Percentiles rank a stretch among this genome's conserved stretches.
Conservation (phyloP, 2,329 filamentous ascomycete species). For the Neonectria hederae region DNA sequence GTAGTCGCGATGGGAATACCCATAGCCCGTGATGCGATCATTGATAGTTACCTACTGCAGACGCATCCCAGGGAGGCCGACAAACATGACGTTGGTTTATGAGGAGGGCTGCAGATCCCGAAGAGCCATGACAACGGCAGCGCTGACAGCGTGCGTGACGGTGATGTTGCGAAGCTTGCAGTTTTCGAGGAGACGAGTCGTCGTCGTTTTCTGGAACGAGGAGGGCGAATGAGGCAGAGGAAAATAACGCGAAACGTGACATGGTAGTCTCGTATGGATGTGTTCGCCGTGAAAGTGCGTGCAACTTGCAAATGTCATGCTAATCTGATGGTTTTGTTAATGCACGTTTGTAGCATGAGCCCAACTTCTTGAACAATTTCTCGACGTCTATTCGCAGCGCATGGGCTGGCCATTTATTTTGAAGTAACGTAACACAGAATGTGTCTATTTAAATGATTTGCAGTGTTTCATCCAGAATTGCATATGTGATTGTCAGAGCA, state of each 20-base stretch:
- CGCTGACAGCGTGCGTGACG: conserved; percentile 8
- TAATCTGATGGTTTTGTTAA: neutral
- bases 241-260: neutral
- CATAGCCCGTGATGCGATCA: conserved; percentile 3
- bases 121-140: conserved; percentile 2
- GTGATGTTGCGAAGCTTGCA: conserved; percentile 2
- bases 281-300: neutral
- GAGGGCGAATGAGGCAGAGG: neutral
- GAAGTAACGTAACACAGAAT: neutral
- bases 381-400: neutral
- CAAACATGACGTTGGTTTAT: neutral
- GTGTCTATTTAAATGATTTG: neutral
- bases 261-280: neutral
- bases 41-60: conserved; percentile 9
- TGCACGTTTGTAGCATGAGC: neutral
- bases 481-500: neutral
- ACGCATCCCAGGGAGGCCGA: neutral
- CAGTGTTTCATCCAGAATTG: neutral
- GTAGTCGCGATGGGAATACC: neutral
- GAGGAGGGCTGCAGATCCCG: neutral
- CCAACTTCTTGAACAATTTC: too few relatives aligned
- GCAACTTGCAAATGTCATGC: neutral
- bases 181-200: neutral
- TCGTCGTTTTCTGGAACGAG: neutral
- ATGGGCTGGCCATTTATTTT: neutral